Base-by-base conservation (phyloP, 2,329 filamentous ascomycete genomes). In the Cyphellophora europaea region DNA sequence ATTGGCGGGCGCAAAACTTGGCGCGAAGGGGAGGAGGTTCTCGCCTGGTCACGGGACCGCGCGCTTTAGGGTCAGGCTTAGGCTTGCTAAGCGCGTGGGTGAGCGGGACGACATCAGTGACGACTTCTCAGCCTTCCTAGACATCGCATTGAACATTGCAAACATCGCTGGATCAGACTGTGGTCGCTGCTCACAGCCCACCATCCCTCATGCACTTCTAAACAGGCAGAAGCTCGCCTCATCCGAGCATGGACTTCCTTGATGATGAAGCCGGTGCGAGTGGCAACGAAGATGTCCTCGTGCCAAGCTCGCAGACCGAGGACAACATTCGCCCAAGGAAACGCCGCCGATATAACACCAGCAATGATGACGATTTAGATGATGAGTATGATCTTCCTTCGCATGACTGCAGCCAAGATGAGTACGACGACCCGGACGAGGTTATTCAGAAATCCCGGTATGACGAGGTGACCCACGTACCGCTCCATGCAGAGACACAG, bases 401-500 rank as follows among this genome's bases (percentile, higher is more conserved):
- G 6, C 33, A 32, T 33, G 27, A 27, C 23, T 14, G 6, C 23
- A 15, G 32, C 8, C 19, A 30, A 6, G 33, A 43, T 16, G 36
- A 28, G 19, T 30, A 36, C 15, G 34, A 33, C 12, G 41, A 43
- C 21, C 19, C 32, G 4, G 36, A 39, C 5, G 41, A 36, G 13
- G 38, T 23, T 12, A 36, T 37, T 8, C 42, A 27, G 23, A 45
- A 39, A 17, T 47, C 45, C 3, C 48, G 48, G 35, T 49, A 49
- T 35, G 47, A 48, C 30, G 40, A 38, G 13, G 39, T 38, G 6
- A 59, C 60, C 29, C 61, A 63, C 43, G 52, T 62, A 4, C 57
- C 63, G 4, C 63, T 59, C 37, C 53, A 55, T 31, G 53, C 43
- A 11, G 57, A 53, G n/a, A 37, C 53, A 4, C 60, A 58, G 34